A percentile compares a stretch with the other conserved stretches of the same genome.
These are phyloP conservation scores for Mortierella sp. DNA, from an alignment of 371 early-diverging fungal species.

Conservation along the genomic window DNA sequence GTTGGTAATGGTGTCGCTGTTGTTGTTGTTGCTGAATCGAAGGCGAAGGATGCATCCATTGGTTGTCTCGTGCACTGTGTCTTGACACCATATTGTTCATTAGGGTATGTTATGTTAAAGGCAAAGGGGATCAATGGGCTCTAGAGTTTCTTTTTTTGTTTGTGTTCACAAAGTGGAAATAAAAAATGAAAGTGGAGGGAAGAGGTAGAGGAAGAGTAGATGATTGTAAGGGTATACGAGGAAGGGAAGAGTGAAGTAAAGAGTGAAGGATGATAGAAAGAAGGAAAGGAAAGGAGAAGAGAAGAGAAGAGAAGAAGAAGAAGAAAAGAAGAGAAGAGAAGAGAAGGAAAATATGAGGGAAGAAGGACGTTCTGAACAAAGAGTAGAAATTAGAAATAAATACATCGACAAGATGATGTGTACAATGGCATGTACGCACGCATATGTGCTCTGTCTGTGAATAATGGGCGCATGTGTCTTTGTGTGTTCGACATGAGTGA, in stretches of 20 bases:
- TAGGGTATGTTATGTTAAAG: background rate
- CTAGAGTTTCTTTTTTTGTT: too few relatives aligned
- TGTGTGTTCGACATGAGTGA: too few relatives aligned
- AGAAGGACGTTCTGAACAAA: background rate
- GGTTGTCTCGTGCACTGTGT: background rate
- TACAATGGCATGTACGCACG: too few relatives aligned
- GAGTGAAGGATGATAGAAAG: background rate
- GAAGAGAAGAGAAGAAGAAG: background rate
- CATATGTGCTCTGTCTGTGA: background rate
- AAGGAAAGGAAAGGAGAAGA: background rate
- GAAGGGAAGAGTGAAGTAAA: background rate
- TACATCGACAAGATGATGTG: background rate
- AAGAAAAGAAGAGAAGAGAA: background rate
- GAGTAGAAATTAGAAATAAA: background rate
- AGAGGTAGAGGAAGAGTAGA: background rate
- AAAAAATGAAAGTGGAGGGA: background rate
- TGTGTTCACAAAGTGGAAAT: too few relatives aligned
- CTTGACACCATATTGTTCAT: slow-evolving; percentile 1
- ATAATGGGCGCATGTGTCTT: too few relatives aligned
- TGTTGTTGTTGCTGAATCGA: background rate
- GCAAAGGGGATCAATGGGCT: background rate
- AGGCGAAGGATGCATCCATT: background rate
- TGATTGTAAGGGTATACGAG: background rate
- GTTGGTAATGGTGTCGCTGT: background rate
- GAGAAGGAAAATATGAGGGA: background rate